Evolutionary conservation across 2,329 filamentous ascomycete species (phyloP).

Genomic region (Monosporascus cannonballus): DNA sequence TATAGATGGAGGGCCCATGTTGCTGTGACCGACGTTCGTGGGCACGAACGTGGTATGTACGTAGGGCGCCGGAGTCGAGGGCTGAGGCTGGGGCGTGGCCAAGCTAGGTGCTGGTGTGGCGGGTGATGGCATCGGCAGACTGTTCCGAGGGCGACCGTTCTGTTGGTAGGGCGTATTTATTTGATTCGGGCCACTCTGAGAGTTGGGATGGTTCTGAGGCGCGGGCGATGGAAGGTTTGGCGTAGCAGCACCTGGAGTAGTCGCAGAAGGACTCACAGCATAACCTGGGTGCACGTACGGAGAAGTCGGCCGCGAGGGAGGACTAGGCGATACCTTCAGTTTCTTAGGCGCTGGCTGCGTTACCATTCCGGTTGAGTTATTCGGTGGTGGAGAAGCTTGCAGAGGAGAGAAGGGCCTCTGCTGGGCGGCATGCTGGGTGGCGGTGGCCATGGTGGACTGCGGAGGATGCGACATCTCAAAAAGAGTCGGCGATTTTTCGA

Average conservation of each 20-base stretch:
- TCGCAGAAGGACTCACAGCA: constrained; percentile 37
- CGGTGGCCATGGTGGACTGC: constrained; percentile 22
- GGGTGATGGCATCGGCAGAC: constrained; percentile 11
- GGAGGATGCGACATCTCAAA: constrained; percentile 22
- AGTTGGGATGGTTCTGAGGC: constrained; percentile 20
- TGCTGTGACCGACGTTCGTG: constrained; percentile 16
- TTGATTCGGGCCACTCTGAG: constrained; percentile 23
- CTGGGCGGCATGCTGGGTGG: constrained; percentile 27
- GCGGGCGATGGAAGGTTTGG: constrained; percentile 25
- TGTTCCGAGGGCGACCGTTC: constrained; percentile 17
- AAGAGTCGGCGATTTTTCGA: background rate
- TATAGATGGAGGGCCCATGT: constrained; percentile 26
- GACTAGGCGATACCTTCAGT: constrained; percentile 63
- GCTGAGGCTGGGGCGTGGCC: constrained; percentile 16
- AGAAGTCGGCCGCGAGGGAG: constrained; percentile 60
- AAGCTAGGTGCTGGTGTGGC: constrained; percentile 10
- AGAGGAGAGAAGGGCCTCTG: constrained; percentile 27
- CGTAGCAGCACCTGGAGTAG: constrained; percentile 28
- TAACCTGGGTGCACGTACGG: constrained; percentile 51
- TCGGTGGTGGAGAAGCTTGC: constrained; percentile 57
- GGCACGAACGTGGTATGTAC: constrained; percentile 24
- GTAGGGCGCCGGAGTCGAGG: constrained; percentile 18
- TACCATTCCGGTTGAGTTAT: constrained; percentile 46
- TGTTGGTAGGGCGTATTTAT: constrained; percentile 24
- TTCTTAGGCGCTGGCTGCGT: constrained; percentile 66